These are phyloP conservation scores for Neostapfia colusana DNA, from an alignment of 176 grass and related monocot species.

Conservation along the genomic window DNA sequence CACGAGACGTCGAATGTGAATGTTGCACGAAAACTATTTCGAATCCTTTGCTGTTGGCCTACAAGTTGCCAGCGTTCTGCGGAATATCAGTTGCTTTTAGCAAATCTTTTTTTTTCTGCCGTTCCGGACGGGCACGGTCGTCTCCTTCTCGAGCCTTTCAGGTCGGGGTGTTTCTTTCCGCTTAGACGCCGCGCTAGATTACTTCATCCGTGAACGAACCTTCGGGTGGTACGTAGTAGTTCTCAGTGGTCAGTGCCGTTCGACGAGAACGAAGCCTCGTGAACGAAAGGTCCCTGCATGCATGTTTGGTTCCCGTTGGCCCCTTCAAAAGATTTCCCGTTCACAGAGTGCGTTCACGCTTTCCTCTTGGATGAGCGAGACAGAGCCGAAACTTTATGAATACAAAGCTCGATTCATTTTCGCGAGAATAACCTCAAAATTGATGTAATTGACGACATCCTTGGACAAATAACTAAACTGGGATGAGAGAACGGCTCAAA, in stretches of 20 bases:
- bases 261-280: neutral
- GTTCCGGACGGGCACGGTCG: neutral
- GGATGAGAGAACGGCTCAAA: neutral
- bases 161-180: neutral
- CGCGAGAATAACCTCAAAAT: neutral
- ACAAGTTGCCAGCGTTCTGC: neutral
- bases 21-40: conserved; percentile 26
- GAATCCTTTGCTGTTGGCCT: neutral
- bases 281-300: neutral
- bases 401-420: neutral
- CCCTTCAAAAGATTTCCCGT: neutral
- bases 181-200: neutral
- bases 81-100: conserved; percentile 1
- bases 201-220: conserved; percentile 16
- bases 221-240: neutral
- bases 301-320: neutral
- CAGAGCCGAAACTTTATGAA: neutral
- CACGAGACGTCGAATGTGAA: conserved; percentile 1
- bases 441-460: neutral
- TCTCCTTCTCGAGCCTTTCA: conserved; percentile 8
- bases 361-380: neutral
- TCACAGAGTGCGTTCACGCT: neutral
- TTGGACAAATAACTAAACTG: neutral
- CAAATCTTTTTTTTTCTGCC: neutral
- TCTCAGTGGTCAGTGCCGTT: neutral